Base-by-base conservation (phyloP, 768 basidiomycete genomes). In the Cubamyces lactineus region DNA sequence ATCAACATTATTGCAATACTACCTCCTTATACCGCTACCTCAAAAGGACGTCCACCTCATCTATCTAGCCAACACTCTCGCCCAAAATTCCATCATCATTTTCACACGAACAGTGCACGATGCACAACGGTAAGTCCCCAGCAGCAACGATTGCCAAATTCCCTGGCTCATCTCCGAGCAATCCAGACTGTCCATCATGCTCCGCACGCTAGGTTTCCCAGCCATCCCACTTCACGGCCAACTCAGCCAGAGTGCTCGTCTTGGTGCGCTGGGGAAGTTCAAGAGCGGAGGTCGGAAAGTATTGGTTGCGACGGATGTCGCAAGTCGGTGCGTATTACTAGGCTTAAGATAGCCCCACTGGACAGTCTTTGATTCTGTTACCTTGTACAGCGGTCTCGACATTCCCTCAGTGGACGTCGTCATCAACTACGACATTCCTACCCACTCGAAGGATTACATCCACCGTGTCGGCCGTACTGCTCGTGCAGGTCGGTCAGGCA, bases 381-480 rank as follows among this genome's bases (percentile, higher is more conserved):
- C 28, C 6, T 41, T 11, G 38, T 41, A 52, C 67, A 92, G 94
- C 67, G 96, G 96, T 70, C 80, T 99, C 46, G 96, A 99, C 75
- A 95, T 99, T 61, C 95, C 96, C 12, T 85, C 89, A 26, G 97
- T 99, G 41, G 97, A 99, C 71, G 79, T 96, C 39, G 96, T 99
- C 59, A 92, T 99, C 76, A 99, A 99, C 76, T 99, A 93, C 74
- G 96, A 97, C 74, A 90, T 98, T 65, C 97, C 97, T 1, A 93
- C 93, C 0, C 93, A 98, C 73, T 98, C 96, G 16, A 98, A 99
- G 79, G 97, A 98, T 74, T 99, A 99, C 76, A 97, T 99, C 52
- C 97, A 99, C 73, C 87, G 97, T 46, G 97, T 99, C 11, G 97
- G 97, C 41, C 86, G 97, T 59, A 99, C 97, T 34, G 97, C 97